Conservation (phyloP, 2,329 filamentous ascomycete genomes). For the Fragosphaeria purpurea region DNA sequence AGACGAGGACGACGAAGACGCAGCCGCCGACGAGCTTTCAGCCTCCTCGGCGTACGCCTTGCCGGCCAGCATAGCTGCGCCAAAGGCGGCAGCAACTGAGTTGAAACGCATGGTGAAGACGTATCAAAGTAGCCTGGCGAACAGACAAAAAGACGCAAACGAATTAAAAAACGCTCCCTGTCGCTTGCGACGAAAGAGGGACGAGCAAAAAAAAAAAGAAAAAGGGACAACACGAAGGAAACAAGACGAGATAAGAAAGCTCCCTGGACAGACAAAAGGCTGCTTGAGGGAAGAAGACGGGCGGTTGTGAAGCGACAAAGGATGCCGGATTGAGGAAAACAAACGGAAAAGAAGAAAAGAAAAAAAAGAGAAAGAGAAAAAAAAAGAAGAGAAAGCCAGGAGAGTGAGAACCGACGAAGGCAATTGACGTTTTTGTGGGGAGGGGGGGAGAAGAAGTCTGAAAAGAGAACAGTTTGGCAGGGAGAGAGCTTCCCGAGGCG, state of each 20-base stretch:
- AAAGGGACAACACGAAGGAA: background rate
- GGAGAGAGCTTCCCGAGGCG: slow-evolving; percentile 1
- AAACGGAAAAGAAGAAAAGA: slow-evolving; percentile 3
- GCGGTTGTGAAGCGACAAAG: slow-evolving; percentile 5
- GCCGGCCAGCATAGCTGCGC: slow-evolving; percentile 63
- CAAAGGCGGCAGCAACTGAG: slow-evolving; percentile 64
- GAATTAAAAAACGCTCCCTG: background rate
- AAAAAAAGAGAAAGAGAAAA: slow-evolving; percentile 3
- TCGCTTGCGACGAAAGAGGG: slow-evolving; percentile 1
- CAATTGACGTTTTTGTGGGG: slow-evolving; percentile 7
- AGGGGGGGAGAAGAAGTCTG: slow-evolving; percentile 4
- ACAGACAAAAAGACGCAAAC: background rate
- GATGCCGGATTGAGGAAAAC: slow-evolving; percentile 6
- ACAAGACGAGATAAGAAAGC: background rate
- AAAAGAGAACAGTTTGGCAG: slow-evolving; percentile 10
- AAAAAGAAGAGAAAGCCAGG: slow-evolving; percentile 1
- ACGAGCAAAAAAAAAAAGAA: background rate
- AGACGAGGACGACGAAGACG: slow-evolving; percentile 24
- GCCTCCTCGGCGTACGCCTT: slow-evolving; percentile 60
- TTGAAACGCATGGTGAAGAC: slow-evolving; percentile 66
- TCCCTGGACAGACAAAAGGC: background rate
- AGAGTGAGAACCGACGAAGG: background rate
- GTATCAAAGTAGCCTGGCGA: background rate
- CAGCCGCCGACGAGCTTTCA: slow-evolving; percentile 31
- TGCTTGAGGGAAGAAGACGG: background rate